phyloP scores from a whole-genome alignment of 2,329 filamentous ascomycete species.

The Venturia carpophila region DNA sequence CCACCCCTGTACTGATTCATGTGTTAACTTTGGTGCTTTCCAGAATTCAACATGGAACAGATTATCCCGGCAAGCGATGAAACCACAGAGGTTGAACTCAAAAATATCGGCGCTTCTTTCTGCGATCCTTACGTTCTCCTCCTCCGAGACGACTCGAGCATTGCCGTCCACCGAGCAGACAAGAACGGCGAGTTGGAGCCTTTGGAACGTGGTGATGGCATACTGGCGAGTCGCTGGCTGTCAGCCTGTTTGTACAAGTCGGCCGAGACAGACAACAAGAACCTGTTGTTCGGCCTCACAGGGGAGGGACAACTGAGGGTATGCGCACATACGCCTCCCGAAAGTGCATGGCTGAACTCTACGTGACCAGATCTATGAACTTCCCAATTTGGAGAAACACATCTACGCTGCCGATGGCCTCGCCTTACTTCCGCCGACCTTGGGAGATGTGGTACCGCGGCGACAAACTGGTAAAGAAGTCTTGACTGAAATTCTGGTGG shows the following conservation, averaged over 20 bases:
- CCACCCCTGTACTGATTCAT: background rate
- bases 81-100: constrained; percentile 71
- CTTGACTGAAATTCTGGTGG: constrained; percentile 71
- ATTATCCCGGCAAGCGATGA: constrained; percentile 92
- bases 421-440: constrained; percentile 65
- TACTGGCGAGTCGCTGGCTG: constrained; percentile 63
- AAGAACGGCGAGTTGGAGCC: constrained; percentile 79
- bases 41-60: constrained; percentile 74
- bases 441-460: constrained; percentile 62
- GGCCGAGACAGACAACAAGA: constrained; percentile 47
- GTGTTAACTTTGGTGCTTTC: constrained; percentile 6
- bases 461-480: constrained; percentile 64
- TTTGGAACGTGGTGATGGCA: constrained; percentile 54
- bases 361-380: constrained; percentile 56
- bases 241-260: constrained; percentile 74
- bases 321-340: constrained; percentile 30
- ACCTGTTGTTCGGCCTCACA: constrained; percentile 70
- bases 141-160: constrained; percentile 72
- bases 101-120: constrained; percentile 73
- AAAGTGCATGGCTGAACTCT: background rate
- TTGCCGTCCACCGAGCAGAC: constrained; percentile 72
- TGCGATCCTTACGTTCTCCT: constrained; percentile 79
- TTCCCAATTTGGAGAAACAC: constrained; percentile 64
- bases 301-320: constrained; percentile 68
- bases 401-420: constrained; percentile 71